Evolutionary conservation across 352 stramenopile genomes (phyloP), one percentile per base, ranked within the genome.

Genomic region (Thraustochytrium striatum): DNA sequence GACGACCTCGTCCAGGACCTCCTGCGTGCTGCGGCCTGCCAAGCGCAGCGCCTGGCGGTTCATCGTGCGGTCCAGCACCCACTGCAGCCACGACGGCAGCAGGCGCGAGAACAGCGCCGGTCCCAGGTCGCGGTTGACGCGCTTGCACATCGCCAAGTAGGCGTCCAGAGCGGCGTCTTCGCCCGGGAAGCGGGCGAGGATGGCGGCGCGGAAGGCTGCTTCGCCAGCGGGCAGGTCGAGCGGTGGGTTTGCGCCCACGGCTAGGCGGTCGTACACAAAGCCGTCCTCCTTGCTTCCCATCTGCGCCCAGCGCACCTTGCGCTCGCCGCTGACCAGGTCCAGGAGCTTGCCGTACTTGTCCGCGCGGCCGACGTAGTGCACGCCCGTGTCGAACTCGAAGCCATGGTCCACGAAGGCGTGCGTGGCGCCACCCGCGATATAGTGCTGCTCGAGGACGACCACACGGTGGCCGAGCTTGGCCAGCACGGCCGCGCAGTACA

Each of bases 381-480:
- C 35, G 1, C 85, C 85, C 3, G 84, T 88, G 61, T 88, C 85
- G 61, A 88, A 88, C 50, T 88, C 85, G 69, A 83, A 88, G 16
- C 73, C 83, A 9, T 82, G 61, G 41, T 87, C 82, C 21, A 80
- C 73, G 80, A 88, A 88, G 9, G 79, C 86, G 41, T 88, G 85
- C 3, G 69, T 81, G 69, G 81, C 84, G 28, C 85, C 85, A 1
- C 85, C 85, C 16, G 81, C 83, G 30, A 86, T 78, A 79, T 87
- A 75, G 43, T 88, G 85, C 72, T 88, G 85, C 50, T 88, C 85
- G 8, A 88, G 72, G 2, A 88, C 72, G 21, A 87, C 43, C 16
- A 87, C 83, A 55, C 72, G 80, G 16, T 83, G 78, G 32, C 84
- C 72, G 58, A 82, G 69, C 57, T 88, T 82, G 38, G 84, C 81